A percentile compares a stretch with the other conserved stretches of the same genome.
phyloP scores from a whole-genome alignment of 345 rosid genomes.

The Toxicodendron radicans region DNA sequence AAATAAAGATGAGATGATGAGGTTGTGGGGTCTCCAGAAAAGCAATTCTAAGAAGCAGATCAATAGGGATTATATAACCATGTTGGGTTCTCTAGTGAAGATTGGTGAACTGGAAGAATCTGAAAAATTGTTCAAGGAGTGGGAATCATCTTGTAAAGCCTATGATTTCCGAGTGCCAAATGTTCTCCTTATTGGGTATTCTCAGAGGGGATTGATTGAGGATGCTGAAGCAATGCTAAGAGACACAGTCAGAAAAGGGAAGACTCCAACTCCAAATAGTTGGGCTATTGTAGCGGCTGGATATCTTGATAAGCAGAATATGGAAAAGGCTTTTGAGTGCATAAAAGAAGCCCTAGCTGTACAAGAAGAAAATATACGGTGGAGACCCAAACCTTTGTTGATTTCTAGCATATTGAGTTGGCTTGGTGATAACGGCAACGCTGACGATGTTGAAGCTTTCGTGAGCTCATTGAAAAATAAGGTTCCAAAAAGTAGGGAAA shows the following conservation, averaged over 20 bases:
- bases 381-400: constrained; percentile 42
- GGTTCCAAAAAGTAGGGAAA: constrained; percentile 25
- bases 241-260: constrained; percentile 27
- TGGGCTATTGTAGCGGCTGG: constrained; percentile 47
- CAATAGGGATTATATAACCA: constrained; percentile 40
- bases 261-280: constrained; percentile 38
- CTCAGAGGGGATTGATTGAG: too few relatives aligned
- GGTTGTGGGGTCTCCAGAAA: too few relatives aligned
- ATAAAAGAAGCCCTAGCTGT: constrained; percentile 43
- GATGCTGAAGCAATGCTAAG: constrained; percentile 37
- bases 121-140: constrained; percentile 37
- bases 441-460: constrained; percentile 35
- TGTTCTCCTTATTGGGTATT: too few relatives aligned
- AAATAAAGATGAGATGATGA: constrained; percentile 42
- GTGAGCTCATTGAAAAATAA: constrained; percentile 22
- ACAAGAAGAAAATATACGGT: constrained; percentile 27
- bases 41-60: constrained; percentile 36
- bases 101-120: constrained; percentile 42
- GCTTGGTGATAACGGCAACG: constrained; percentile 38
- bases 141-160: constrained; percentile 42
- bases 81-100: constrained; percentile 39
- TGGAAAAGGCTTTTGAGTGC: constrained; percentile 48
- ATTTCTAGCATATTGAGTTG: constrained; percentile 41
- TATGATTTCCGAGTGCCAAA: too few relatives aligned
- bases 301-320: constrained; percentile 34